phyloP scores from a whole-genome alignment of 108 stramenopile genomes.

The Fistulifera solaris region DNA sequence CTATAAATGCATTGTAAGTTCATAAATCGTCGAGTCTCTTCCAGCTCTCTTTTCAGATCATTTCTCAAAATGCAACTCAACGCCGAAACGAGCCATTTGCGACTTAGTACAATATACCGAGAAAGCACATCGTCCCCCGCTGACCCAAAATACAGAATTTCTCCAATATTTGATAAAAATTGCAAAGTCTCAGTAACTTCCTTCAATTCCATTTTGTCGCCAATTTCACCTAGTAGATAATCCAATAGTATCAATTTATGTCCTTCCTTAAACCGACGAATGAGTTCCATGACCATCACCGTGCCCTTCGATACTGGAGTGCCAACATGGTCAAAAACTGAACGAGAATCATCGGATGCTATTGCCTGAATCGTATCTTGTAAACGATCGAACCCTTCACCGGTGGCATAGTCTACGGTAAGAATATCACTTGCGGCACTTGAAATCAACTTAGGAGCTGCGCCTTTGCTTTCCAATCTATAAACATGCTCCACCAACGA shows the following conservation, averaged over 20 bases:
- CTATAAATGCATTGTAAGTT: conserved; percentile 31
- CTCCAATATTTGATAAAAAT: conserved; percentile 37
- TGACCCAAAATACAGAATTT: conserved; percentile 38
- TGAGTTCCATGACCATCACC: conserved; percentile 22
- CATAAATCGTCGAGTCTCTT: conserved; percentile 31
- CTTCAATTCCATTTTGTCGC: conserved; percentile 8
- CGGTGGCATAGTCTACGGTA: conserved; percentile 20
- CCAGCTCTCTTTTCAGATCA: conserved; percentile 38
- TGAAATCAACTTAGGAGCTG: conserved; percentile 26
- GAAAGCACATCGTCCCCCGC: conserved; percentile 28
- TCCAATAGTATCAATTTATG: conserved; percentile 41
- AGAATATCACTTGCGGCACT: conserved; percentile 18
- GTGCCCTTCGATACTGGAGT: conserved; percentile 26
- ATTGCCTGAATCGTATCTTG: conserved; percentile 32
- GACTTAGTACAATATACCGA: conserved; percentile 54
- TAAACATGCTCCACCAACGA: conserved; percentile 38
- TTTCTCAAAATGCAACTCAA: conserved; percentile 58
- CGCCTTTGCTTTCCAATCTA: conserved; percentile 3
- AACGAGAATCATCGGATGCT: conserved; percentile 24
- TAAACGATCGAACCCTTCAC: conserved; percentile 27
- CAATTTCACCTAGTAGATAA: conserved; percentile 30
- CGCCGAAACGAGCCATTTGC: conserved; percentile 69
- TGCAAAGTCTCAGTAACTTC: conserved; percentile 26
- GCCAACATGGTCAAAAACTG: conserved; percentile 40
- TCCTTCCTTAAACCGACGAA: conserved; percentile 27